These are phyloP conservation scores for Xanthoceras sorbifolium DNA, from an alignment of 345 rosid genomes.

Conservation along the genomic window DNA sequence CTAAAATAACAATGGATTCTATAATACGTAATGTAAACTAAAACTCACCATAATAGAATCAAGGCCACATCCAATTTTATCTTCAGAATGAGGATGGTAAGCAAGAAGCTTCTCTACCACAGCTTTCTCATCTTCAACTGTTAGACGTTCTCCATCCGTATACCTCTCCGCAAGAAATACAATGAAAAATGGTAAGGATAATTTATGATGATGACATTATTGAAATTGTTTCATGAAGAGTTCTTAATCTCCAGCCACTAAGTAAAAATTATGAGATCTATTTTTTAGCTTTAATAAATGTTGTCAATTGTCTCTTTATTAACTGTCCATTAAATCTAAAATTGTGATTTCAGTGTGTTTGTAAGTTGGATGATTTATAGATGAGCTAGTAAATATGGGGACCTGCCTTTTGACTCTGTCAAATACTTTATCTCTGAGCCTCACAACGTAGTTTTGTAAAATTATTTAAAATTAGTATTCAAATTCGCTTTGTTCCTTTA, in stretches of 20 bases:
- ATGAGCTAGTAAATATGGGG: not conserved
- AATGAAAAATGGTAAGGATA: not conserved
- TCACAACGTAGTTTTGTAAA: not conserved
- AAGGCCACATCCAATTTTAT: constrained; percentile 84
- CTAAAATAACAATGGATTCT: not conserved
- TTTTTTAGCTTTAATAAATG: not conserved
- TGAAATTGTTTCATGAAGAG: not conserved
- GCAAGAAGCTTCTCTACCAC: constrained; percentile 70
- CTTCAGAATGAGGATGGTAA: constrained; percentile 72
- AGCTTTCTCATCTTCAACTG: constrained; percentile 60
- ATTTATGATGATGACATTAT: not conserved
- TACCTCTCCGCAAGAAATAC: constrained; percentile 47
- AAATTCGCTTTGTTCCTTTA: not conserved
- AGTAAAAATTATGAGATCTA: not conserved
- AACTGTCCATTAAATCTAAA: not conserved
- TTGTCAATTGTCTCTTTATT: not conserved
- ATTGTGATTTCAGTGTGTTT: not conserved
- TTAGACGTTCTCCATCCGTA: constrained; percentile 66
- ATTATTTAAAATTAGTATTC: not conserved
- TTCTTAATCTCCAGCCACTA: not conserved
- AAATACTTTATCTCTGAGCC: not conserved
- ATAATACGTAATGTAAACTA: not conserved
- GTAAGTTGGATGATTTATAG: not conserved
- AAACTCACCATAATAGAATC: constrained; percentile 69
- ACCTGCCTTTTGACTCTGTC: not conserved